Conservation (phyloP, 768 basidiomycete genomes). For the Russula emetica region DNA sequence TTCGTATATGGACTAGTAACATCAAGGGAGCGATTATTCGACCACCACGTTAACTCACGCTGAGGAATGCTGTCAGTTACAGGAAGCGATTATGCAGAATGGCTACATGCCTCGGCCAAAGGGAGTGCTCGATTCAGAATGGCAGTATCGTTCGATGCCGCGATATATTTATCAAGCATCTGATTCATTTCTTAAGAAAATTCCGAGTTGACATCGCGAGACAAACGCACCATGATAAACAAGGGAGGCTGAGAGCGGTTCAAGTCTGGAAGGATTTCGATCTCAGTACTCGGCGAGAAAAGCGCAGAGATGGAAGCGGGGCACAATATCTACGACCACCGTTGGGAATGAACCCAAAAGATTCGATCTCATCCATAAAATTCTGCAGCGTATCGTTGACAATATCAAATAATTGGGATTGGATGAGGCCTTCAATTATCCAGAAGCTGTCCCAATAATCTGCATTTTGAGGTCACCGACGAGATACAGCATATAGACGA, state of each 20-base stretch:
- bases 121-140: conserved; percentile 81
- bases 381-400: conserved; percentile 80
- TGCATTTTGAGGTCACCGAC: conserved; percentile 21
- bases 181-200: conserved; percentile 32
- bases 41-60: conserved; percentile 85
- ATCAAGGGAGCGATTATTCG: conserved; percentile 59
- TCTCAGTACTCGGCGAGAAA: neutral
- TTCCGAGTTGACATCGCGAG: neutral
- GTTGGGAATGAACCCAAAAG: conserved; percentile 89
- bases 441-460: conserved; percentile 74
- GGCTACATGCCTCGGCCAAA: conserved; percentile 59
- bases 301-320: neutral
- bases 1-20: conserved; percentile 71
- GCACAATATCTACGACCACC: conserved; percentile 87
- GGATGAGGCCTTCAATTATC: conserved; percentile 83
- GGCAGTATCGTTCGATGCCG: conserved; percentile 61
- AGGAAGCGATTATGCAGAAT: neutral
- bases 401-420: conserved; percentile 68
- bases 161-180: conserved; percentile 89
- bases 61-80: conserved; percentile 30
- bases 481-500: neutral
- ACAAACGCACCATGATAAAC: conserved; percentile 62
- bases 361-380: conserved; percentile 90
- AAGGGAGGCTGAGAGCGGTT: conserved; percentile 91
- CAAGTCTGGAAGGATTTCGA: conserved; percentile 47